Evolutionary conservation across 2,329 filamentous ascomycete species (phyloP), one percentile per base, ranked within the genome.

Genomic region (Claviceps humidiphila): DNA sequence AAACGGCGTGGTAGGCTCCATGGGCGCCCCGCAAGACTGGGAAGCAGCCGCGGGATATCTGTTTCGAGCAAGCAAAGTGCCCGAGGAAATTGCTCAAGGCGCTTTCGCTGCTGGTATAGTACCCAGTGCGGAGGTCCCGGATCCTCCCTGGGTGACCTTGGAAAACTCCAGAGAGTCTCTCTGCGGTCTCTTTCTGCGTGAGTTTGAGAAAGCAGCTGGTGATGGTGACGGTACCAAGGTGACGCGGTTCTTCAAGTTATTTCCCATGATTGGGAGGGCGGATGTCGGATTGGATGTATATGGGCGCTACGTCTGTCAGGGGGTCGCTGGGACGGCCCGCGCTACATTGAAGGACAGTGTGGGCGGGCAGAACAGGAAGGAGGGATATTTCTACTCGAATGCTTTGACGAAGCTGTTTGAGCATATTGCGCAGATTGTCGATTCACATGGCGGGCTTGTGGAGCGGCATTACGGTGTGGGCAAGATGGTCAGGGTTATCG

Each of bases 11-110:
- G 84, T 91, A 26, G 93, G 90, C 17, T 94, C 87, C 54, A 98
- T 98, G 93, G 93, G 91, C 38, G 91, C 90, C 4, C 89, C 93
- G 43, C 93, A 98, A 68, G 93, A 98, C 71, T 98, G 93, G 93
- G 93, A 98, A 68, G 93, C 89, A 3, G 93, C 93, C 3, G 93
- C 93, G 2, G 86, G 80, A 47, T 97, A 97, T 67, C 77, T 98
- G 54, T 81, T 86, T 57, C 81, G 91, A 45, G 90, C 93, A 6
- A 82, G 82, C 55, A 82, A 85, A 58, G 82, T 98, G 13, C 90
- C 91, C 0, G 77, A 82, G 49, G 76, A 85, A 1, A 91, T 98
- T 49, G 76, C 90, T 49, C 78, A 85, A 58, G 89, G 93, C 26
- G 79, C 82, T 16, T 98, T 98, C 64, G 91, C 93, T 0, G 85